phyloP scores from a whole-genome alignment of 805 yeast species.

The Debaryomyces prosopidis region DNA sequence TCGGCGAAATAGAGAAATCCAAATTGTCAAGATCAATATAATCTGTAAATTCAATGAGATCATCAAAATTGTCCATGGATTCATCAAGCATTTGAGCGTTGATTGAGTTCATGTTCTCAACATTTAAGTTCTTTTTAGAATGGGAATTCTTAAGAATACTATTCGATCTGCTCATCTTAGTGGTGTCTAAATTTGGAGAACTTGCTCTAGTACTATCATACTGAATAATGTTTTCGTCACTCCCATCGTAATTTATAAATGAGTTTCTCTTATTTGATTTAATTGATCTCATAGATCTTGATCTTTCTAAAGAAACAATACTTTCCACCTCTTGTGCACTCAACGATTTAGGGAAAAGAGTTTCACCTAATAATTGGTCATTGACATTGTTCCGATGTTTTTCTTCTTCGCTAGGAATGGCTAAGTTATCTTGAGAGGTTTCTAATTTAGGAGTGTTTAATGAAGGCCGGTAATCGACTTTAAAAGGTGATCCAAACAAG shows the following conservation, averaged over 20 bases:
- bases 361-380: slow-evolving; percentile 43
- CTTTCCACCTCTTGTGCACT: slow-evolving; percentile 71
- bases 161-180: slow-evolving; percentile 30
- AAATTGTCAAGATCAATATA: slow-evolving; percentile 41
- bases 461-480: slow-evolving; percentile 14
- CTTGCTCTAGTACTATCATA: slow-evolving; percentile 8
- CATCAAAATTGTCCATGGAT: slow-evolving; percentile 17
- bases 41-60: slow-evolving; percentile 43
- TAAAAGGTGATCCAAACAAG: slow-evolving; percentile 36
- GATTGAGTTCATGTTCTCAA: slow-evolving; percentile 2
- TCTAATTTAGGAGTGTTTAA: background rate
- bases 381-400: slow-evolving; percentile 6
- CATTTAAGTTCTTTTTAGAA: slow-evolving; percentile 18
- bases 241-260: slow-evolving; percentile 40
- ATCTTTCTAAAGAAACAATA: slow-evolving; percentile 69
- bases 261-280: slow-evolving; percentile 37
- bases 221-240: slow-evolving; percentile 40
- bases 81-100: slow-evolving; percentile 2
- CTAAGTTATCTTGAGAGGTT: background rate
- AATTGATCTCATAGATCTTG: slow-evolving; percentile 58
- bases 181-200: slow-evolving; percentile 13
- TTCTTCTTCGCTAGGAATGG: background rate
- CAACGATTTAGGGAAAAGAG: slow-evolving; percentile 69
- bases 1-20: slow-evolving; percentile 28
- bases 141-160: slow-evolving; percentile 40